phyloP scores from a whole-genome alignment of 2,329 filamentous ascomycete species.

The Exophiala spinifera region DNA sequence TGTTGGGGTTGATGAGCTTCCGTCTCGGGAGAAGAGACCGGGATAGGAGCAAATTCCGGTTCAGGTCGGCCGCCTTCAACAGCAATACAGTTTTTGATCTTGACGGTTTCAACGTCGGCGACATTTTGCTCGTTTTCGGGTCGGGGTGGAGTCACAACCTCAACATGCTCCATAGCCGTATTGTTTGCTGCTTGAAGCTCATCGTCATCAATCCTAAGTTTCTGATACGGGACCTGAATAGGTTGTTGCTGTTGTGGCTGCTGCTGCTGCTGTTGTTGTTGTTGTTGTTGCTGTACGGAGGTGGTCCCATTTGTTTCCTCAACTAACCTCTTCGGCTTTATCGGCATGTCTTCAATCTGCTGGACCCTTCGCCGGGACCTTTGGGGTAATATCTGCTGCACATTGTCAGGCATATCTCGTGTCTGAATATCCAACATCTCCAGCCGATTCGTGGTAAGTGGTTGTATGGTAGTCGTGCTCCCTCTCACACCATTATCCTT shows the following conservation, averaged over 20 bases:
- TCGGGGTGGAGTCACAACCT: too few species aligned
- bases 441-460: not conserved
- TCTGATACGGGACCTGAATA: too few species aligned
- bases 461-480: not conserved
- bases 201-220: too few species aligned
- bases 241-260: too few species aligned
- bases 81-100: not conserved
- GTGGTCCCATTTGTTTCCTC: not conserved
- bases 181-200: too few species aligned
- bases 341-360: not conserved
- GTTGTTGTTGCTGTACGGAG: not conserved
- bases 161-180: not conserved
- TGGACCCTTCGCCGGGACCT: not conserved
- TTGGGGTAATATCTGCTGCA: not conserved
- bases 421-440: slow-evolving; percentile 1
- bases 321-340: slow-evolving; percentile 9
- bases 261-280: too few species aligned
- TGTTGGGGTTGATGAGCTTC: not conserved
- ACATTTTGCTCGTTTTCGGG: not conserved
- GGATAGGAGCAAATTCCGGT: not conserved
- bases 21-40: not conserved
- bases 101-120: too few species aligned
- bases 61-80: not conserved
- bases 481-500: not conserved
- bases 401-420: not conserved